Conservation (phyloP, 1,284 basidiomycete species). For the Pisolithus thermaeus region DNA sequence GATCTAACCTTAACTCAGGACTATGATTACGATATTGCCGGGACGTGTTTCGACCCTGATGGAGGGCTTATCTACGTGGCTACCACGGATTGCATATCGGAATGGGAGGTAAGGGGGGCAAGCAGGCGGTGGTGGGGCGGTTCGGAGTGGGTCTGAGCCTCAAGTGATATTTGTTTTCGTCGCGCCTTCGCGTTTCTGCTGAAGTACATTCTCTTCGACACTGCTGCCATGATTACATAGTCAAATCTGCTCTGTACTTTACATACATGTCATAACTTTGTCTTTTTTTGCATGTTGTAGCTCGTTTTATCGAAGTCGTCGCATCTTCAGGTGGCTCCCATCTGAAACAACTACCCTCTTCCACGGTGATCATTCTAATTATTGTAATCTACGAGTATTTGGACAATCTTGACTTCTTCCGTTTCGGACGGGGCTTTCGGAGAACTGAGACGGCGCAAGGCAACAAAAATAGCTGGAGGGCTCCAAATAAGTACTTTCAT, state of each 20-base stretch:
- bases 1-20: constrained; percentile 12
- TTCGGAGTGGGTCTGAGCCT: constrained; percentile 26
- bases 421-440: no score
- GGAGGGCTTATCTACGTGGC: constrained; percentile 67
- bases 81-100: constrained; percentile 53
- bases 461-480: no score
- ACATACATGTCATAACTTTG: constrained; percentile 1
- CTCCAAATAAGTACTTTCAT: no score
- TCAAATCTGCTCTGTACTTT: constrained; percentile 16
- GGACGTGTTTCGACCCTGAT: constrained; percentile 67
- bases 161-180: no score
- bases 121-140: constrained; percentile 58
- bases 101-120: constrained; percentile 57
- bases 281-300: constrained; percentile 9
- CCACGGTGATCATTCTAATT: no score
- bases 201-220: constrained; percentile 2
- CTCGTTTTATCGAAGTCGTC: not conserved
- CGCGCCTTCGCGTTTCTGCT: not conserved
- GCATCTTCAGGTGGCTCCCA: no score
- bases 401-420: no score
- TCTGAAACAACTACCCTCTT: no score
- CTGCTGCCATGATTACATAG: constrained; percentile 3
- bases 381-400: no score
- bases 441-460: no score
- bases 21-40: constrained; percentile 60